These are phyloP conservation scores for Trichoderma afroharzianum DNA, from an alignment of 2,329 filamentous ascomycete species.

Conservation along the genomic window DNA sequence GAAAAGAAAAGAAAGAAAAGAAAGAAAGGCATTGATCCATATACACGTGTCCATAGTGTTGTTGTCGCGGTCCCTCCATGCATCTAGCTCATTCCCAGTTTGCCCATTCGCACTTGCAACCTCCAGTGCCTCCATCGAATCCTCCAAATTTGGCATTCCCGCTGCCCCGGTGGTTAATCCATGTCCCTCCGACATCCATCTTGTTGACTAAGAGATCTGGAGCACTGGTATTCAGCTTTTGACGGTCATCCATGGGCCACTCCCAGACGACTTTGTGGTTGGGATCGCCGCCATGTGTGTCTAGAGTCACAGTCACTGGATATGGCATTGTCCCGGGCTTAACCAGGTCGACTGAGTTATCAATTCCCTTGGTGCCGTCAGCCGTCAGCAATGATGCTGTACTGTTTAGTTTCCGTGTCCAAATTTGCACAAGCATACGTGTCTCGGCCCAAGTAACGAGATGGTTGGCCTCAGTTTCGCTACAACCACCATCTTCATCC, in stretches of 20 bases:
- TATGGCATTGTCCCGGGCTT: conserved; percentile 61
- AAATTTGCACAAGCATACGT: conserved; percentile 62
- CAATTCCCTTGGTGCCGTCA: conserved; percentile 28
- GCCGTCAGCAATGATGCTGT: conserved; percentile 38
- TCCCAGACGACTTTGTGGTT: conserved; percentile 52
- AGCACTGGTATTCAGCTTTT: conserved; percentile 42
- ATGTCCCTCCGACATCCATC: conserved; percentile 47
- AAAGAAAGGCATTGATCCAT: background rate
- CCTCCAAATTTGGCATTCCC: conserved; percentile 51
- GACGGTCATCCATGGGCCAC: conserved; percentile 46
- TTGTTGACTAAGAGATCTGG: conserved; percentile 47
- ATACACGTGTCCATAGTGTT: background rate
- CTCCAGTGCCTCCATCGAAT: conserved; percentile 60
- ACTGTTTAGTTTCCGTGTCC: conserved; percentile 50
- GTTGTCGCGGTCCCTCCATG: no score
- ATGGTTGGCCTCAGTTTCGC: conserved; percentile 50
- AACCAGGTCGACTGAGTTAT: conserved; percentile 30
- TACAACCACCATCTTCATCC: conserved; percentile 54
- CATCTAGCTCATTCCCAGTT: conserved; percentile 41
- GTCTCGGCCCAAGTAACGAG: conserved; percentile 59
- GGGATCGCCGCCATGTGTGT: conserved; percentile 59
- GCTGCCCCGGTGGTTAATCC: conserved; percentile 49
- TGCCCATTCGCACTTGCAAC: conserved; percentile 59
- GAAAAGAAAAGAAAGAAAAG: background rate
- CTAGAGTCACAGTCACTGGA: conserved; percentile 57